Percentiles rank a stretch among this genome's conserved stretches.
These are phyloP conservation scores for Debaryomyces sp. DNA, from an alignment of 1,139 yeast genomes.

Conservation along the genomic window DNA sequence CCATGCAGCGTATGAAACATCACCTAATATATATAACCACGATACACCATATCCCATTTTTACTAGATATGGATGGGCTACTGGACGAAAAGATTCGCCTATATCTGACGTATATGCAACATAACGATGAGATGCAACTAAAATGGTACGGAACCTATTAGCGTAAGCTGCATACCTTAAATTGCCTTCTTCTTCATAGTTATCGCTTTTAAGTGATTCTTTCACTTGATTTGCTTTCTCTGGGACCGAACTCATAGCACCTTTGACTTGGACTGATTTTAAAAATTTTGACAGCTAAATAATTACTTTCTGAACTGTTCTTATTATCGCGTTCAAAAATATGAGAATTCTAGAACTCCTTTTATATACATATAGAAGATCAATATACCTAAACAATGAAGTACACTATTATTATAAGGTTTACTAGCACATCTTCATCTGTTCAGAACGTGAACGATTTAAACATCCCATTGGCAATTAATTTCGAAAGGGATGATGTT, in stretches of 20 bases:
- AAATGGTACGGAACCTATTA: conserved; percentile 68
- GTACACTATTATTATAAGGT: conserved; percentile 29
- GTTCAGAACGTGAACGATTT: conserved; percentile 29
- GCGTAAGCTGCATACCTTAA: conserved; percentile 85
- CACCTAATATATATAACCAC: conserved; percentile 80
- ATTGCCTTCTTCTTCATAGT: conserved; percentile 42
- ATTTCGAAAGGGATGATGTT: conserved; percentile 35
- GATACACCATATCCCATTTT: conserved; percentile 71
- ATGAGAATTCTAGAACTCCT: neutral
- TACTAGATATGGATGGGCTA: conserved; percentile 71
- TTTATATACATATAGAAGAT: neutral
- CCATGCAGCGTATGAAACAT: conserved; percentile 78
- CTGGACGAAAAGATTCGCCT: conserved; percentile 89
- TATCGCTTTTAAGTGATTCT: conserved; percentile 11
- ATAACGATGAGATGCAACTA: conserved; percentile 77
- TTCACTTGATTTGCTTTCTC: conserved; percentile 8
- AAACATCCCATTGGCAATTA: conserved; percentile 31
- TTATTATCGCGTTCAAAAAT: neutral
- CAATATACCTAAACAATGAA: conserved; percentile 16
- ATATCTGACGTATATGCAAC: conserved; percentile 88
- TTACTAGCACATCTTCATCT: conserved; percentile 31
- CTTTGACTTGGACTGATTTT: neutral
- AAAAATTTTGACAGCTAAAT: neutral
- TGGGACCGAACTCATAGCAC: conserved; percentile 3
- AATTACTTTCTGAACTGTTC: neutral